Evolutionary conservation across 805 yeast genomes (phyloP), one percentile per base, ranked within the genome.

Genomic region (Zygosaccharomyces siamensis): DNA sequence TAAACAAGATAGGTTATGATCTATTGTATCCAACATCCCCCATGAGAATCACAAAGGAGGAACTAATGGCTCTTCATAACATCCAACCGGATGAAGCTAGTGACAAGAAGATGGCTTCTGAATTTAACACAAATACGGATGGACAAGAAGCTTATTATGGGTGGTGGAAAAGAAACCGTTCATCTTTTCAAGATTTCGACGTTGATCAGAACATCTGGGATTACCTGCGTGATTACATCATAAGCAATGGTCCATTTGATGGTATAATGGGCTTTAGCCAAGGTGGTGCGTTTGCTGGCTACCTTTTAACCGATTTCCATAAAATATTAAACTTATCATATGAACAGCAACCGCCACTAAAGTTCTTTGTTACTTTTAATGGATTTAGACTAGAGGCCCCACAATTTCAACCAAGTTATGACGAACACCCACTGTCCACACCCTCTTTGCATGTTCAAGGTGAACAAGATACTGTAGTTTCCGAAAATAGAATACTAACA

Each of bases 221-320:
- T 14, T 61, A 66, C 47, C 69, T 73, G 43, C 69, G 62, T 16
- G 63, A 74, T 21, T 80, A 77, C 48, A 64, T 84, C 7, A 63
- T 74, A 7, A 73, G 75, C 43, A 78, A 83, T 38, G 85, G 84
- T 0, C 95, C 96, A 0, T 81, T 88, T 53, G 85, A 81, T 6
- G 99, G 97, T 1, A 63, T 92, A 6, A 65, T 92, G 38, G 97
- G 97, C 0, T 92, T 92, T 61, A 84, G 95, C 23, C 98, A 93
- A 68, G 99, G 99, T 44, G 95, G 96, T 3, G 95, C 90, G 0
- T 66, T 90, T 21, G 81, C 84, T 0, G 95, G 74, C 1, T 61
- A 86, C 4, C 64, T 86, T 11, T 63, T 84, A 21, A 73, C 84
- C 40, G 74, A 78, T 50, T 71, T 77, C 31, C 77, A 81, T 68